These are phyloP conservation scores for Tuber microsphaerosporum DNA, from an alignment of 495 filamentous ascomycete genomes.

Conservation along the genomic window DNA sequence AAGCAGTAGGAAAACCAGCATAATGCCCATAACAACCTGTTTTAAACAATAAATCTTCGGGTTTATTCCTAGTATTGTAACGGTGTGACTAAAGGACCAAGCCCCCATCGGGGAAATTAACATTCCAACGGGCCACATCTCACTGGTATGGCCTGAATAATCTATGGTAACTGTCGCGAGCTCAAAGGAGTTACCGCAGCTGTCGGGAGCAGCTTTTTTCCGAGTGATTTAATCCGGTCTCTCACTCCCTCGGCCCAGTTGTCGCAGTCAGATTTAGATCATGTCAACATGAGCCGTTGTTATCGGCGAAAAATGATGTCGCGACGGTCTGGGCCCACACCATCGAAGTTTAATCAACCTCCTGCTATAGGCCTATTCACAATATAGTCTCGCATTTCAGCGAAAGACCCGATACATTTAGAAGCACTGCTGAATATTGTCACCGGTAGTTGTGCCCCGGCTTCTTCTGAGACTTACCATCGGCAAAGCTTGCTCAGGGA, in stretches of 20 bases:
- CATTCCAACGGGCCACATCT: neutral
- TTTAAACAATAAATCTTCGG: neutral
- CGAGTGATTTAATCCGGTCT: neutral
- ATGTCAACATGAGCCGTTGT: neutral
- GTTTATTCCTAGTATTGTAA: neutral
- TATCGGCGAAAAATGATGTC: neutral
- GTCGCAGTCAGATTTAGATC: neutral
- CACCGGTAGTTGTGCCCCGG: neutral
- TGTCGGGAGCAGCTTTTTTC: neutral
- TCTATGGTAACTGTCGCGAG: neutral
- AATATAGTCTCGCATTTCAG: neutral
- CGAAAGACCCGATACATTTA: neutral
- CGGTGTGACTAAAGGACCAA: neutral
- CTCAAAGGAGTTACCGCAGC: neutral
- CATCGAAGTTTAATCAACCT: neutral
- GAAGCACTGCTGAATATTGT: neutral
- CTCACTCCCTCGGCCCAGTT: neutral
- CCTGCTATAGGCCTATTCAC: neutral
- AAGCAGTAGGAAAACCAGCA: neutral
- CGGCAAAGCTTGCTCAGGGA: neutral
- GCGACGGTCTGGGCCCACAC: neutral
- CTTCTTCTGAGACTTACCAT: neutral
- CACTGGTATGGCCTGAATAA: neutral
- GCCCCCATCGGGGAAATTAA: neutral
- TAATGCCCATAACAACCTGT: neutral